Conservation (phyloP, 441 rosid genomes). For the Erodium texanum region DNA sequence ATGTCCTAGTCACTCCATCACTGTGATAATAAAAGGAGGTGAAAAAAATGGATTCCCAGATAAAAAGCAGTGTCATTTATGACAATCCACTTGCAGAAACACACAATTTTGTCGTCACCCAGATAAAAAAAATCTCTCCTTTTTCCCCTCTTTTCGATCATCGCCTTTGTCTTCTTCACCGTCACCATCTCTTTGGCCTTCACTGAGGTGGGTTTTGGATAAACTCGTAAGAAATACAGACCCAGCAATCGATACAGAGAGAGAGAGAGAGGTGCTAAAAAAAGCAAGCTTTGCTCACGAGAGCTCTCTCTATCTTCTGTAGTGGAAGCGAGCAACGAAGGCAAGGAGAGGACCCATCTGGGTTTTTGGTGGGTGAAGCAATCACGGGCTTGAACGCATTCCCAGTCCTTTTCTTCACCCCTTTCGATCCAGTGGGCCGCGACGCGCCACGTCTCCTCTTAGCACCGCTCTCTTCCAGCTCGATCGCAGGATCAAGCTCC, state of each 20-base stretch:
- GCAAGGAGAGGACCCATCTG: not conserved
- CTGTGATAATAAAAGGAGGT: not conserved
- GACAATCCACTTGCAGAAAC: not conserved
- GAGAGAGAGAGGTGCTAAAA: not conserved
- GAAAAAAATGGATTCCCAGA: not conserved
- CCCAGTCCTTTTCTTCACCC: too few relatives aligned
- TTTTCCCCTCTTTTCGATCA: not conserved
- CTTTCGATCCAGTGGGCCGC: constrained; percentile 25
- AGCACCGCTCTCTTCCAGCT: not conserved
- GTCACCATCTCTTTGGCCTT: not conserved
- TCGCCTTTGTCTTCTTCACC: not conserved
- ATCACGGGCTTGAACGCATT: constrained; percentile 52
- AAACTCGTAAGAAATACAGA: not conserved
- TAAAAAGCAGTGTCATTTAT: not conserved
- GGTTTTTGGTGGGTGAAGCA: constrained; percentile 25
- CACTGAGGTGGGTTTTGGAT: constrained; percentile 7
- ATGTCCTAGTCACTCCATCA: too few relatives aligned
- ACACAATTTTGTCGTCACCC: not conserved
- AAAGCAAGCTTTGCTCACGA: not conserved
- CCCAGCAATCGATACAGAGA: not conserved
- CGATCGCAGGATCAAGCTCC: not conserved
- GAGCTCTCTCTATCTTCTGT: too few relatives aligned
- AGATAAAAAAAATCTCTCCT: not conserved
- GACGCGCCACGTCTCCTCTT: not conserved
- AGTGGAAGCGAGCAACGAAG: not conserved